Conservation (phyloP, 495 filamentous ascomycete genomes). For the Hypoxylon fuscum region DNA sequence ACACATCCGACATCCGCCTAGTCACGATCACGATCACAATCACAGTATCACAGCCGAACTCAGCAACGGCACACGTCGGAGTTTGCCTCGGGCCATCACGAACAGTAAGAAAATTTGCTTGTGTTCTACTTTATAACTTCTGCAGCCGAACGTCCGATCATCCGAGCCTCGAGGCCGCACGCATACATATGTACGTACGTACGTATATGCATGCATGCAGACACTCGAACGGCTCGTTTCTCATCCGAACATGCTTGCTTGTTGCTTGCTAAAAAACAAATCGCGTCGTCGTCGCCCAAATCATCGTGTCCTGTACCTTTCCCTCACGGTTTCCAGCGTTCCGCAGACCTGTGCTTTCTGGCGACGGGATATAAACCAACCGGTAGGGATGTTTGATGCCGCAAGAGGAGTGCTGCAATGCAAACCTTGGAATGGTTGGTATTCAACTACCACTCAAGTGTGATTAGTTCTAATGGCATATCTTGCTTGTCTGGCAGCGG, state of each 20-base stretch:
- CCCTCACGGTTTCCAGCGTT: no score
- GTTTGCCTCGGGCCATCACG: background rate
- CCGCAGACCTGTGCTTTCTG: no score
- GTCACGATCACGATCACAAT: background rate
- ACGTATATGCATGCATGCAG: background rate
- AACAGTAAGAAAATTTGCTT: slow-evolving; percentile 37
- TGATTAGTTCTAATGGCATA: slow-evolving; percentile 32
- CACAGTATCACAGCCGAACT: background rate
- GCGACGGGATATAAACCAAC: background rate
- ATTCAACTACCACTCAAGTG: slow-evolving; percentile 30
- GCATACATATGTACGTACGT: no score
- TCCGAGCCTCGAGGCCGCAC: background rate
- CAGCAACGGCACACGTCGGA: background rate
- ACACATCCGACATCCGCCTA: no score
- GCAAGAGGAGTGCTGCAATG: slow-evolving; percentile 23
- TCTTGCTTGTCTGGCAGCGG: background rate
- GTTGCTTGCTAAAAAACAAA: no score
- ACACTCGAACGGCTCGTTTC: no score
- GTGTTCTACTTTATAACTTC: slow-evolving; percentile 40
- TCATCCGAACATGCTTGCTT: no score
- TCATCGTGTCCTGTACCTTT: no score
- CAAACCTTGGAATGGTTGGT: slow-evolving; percentile 11
- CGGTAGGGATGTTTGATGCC: slow-evolving; percentile 4
- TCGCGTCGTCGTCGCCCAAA: no score
- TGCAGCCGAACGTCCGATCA: slow-evolving; percentile 3